phyloP scores from a whole-genome alignment of 768 basidiomycete genomes.

The Pleurotus tuoliensis region DNA sequence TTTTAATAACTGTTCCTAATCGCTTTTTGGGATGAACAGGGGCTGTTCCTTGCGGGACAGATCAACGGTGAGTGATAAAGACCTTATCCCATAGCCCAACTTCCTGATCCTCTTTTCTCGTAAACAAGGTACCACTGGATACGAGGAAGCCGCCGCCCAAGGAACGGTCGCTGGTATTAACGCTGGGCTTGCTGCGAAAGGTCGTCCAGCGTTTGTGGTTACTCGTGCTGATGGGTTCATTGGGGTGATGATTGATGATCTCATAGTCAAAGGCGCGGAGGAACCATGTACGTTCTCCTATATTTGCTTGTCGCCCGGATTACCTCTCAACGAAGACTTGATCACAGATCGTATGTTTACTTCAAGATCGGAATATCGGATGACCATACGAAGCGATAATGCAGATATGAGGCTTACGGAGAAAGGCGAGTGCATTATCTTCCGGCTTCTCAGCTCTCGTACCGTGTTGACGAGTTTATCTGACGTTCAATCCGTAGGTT shows the following conservation, averaged over 20 bases:
- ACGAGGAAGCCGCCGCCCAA: constrained; percentile 92
- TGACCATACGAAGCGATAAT: constrained; percentile 86
- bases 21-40: constrained; percentile 31
- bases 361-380: constrained; percentile 84
- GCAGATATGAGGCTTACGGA: constrained; percentile 81
- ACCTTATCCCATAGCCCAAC: not conserved
- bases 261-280: constrained; percentile 83
- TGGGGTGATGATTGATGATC: constrained; percentile 91
- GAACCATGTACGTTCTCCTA: constrained; percentile 69
- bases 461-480: not conserved
- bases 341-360: constrained; percentile 88
- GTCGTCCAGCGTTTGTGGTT: constrained; percentile 54
- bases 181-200: constrained; percentile 67
- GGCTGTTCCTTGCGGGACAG: constrained; percentile 85
- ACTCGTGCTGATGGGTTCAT: constrained; percentile 84
- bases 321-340: constrained; percentile 2
- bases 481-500: constrained; percentile 24
- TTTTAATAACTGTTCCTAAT: not conserved
- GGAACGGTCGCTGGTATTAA: constrained; percentile 88
- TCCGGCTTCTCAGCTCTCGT: no score
- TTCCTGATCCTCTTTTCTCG: not conserved
- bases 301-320: not conserved
- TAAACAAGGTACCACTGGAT: constrained; percentile 75
- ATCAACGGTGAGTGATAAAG: constrained; percentile 61
- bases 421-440: constrained; percentile 43